Conservation (phyloP, 2,329 filamentous ascomycete genomes). For the Epicoccum nigrum region DNA sequence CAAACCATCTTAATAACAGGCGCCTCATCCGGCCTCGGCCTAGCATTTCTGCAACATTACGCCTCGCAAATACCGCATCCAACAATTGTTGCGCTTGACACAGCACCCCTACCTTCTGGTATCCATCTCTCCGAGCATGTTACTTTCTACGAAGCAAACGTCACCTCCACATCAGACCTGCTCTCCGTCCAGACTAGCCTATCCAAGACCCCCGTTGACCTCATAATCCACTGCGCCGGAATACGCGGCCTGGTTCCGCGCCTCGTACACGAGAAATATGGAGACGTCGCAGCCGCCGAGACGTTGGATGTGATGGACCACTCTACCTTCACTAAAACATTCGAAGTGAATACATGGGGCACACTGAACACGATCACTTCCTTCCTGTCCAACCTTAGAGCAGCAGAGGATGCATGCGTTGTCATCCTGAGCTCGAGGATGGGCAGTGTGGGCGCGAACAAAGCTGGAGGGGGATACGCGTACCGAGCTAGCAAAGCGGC, state of each 20-base stretch:
- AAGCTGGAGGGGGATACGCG: constrained; percentile 52
- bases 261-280: constrained; percentile 25
- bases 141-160: constrained; percentile 16
- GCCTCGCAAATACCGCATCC: constrained; percentile 12
- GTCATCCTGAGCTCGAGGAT: constrained; percentile 53
- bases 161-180: constrained; percentile 13
- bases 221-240: constrained; percentile 54
- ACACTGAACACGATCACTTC: constrained; percentile 50
- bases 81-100: constrained; percentile 33
- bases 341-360: constrained; percentile 52
- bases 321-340: constrained; percentile 47
- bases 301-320: constrained; percentile 49
- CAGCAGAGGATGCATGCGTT: constrained; percentile 36
- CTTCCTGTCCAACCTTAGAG: constrained; percentile 45
- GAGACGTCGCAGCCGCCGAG: constrained; percentile 50
- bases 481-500: constrained; percentile 57
- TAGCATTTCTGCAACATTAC: constrained; percentile 56
- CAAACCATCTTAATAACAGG: constrained; percentile 86
- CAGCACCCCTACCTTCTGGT: constrained; percentile 5
- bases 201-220: constrained; percentile 37
- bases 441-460: constrained; percentile 52
- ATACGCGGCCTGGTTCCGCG: constrained; percentile 52
- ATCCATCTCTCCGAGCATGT: constrained; percentile 5
- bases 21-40: constrained; percentile 89
- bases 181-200: constrained; percentile 21